Evolutionary conservation across 768 basidiomycete species (phyloP), one percentile per base, ranked within the genome.

Genomic region (Exidia glandulosa): DNA sequence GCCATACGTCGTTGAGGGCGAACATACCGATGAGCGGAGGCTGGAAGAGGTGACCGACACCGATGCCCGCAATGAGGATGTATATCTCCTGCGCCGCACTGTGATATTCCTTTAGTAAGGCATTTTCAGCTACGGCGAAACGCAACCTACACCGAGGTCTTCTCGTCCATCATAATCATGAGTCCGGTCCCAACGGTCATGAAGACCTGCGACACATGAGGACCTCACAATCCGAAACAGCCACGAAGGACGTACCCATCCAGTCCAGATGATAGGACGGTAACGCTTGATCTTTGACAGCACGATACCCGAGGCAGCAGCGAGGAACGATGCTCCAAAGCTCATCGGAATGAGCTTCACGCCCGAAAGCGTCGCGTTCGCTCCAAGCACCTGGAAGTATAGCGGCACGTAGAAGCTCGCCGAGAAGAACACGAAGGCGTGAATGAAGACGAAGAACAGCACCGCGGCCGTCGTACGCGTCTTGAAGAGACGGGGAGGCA

Each of bases 341-440:
- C 73, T 71, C 56, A 63, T 75, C 1, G 76, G 70, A 34, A 77
- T 66, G 66, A 72, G 72, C 69, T 67, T 64, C 56, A 77, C 50
- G 6, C 72, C 73, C 13, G 72, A 65, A 14, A 30, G 29, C 7
- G 74, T 75, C 29, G 74, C 71, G 5, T 70, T 70, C 25, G 73
- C 69, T 3, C 77, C 77, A 19, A 75, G 71, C 5, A 73, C 69
- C 68, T 77, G 77, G 57, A 72, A 77, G 61, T 75, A 77, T 57
- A 76, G 63, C 3, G 77, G 76, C 34, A 77, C 57, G 57, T 77
- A 76, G 59, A 73, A 67, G 45, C 41, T 56, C 58, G 65, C 57
- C 36, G 63, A 55, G 47, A 74, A 71, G 64, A 77, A 74, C 25
- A 63, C 34, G 19, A 70, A 16, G 1, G 67, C 67, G 33, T 76